Evolutionary conservation across 2,329 filamentous ascomycete species (phyloP), one percentile per base, ranked within the genome.

Genomic region (Emergomyces pasteurianus): DNA sequence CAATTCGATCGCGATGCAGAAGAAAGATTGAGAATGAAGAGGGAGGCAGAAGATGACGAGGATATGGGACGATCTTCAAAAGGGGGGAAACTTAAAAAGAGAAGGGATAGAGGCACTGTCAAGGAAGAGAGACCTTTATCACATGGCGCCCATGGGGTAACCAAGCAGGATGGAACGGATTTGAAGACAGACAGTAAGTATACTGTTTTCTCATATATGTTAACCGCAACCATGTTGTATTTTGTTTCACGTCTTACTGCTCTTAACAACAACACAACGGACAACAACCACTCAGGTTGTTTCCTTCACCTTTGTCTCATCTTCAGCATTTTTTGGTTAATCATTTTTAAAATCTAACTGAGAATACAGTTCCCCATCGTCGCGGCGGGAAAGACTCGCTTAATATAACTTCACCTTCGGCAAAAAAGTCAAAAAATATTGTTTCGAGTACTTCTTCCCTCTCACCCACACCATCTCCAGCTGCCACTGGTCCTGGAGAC

Each of bases 41-140:
- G 74, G 57, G 75, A 78, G 65, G 72, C 70, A 2, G 73, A 79
- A 58, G 75, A 78, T 53, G 73, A 77, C 38, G 74, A 77, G 54
- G 75, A 80, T 61, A 67, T 74, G 57, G 67, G 69, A 50, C 71
- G 79, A 73, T 74, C 73, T 34, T 69, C 83, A 68, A 82, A 83
- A 70, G 76, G 74, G 47, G 76, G 79, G 28, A 91, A 92, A 72
- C 81, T 87, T 65, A 91, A 89, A 80, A 91, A 89, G 78, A 86
- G 88, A 71, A 91, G 90, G 75, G 88, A 87, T 28, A 78, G 83
- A 8, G 84, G 86, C 61, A 79, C 73, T 59, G 75, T 82, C 38
- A 83, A 81, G 62, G 84, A 88, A 63, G 81, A 84, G 60, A 76
- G 83, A 50, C 83, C 83, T 28, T 75, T 82, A 58, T 78, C 79